Conservation (phyloP, 2,329 filamentous ascomycete genomes). For the Aspergillus sp. region DNA sequence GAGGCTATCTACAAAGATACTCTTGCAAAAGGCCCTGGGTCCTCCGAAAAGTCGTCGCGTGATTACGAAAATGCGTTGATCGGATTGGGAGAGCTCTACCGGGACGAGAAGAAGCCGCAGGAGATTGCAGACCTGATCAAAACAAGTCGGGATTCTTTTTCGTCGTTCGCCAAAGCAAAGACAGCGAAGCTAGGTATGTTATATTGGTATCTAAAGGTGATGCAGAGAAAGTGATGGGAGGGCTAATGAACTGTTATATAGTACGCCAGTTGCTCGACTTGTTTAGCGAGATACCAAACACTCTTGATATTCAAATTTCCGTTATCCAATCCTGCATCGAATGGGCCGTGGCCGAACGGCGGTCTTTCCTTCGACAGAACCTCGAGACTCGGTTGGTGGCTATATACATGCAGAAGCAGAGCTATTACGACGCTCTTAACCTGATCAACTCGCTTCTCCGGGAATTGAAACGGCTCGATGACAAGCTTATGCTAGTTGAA, state of each 20-base stretch:
- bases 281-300: slow-evolving; percentile 90
- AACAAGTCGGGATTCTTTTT: slow-evolving; percentile 85
- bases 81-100: slow-evolving; percentile 86
- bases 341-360: slow-evolving; percentile 92
- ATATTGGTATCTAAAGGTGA: neutral
- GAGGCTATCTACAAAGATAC: slow-evolving; percentile 88
- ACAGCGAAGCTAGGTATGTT: slow-evolving; percentile 89
- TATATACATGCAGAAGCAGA: slow-evolving; percentile 95
- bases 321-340: slow-evolving; percentile 99
- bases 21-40: slow-evolving; percentile 78
- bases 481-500: slow-evolving; percentile 96
- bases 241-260: slow-evolving; percentile 38
- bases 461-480: slow-evolving; percentile 95
- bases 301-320: slow-evolving; percentile 87
- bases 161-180: slow-evolving; percentile 97
- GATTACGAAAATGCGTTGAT: slow-evolving; percentile 91
- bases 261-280: slow-evolving; percentile 96
- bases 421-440: slow-evolving; percentile 94
- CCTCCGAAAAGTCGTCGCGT: slow-evolving; percentile 80
- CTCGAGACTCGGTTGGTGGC: slow-evolving; percentile 92
- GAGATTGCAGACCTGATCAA: slow-evolving; percentile 88
- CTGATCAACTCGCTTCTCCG: slow-evolving; percentile 95
- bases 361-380: slow-evolving; percentile 95
- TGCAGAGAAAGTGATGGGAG: neutral
- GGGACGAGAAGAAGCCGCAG: slow-evolving; percentile 74